Evolutionary conservation across 2,329 filamentous ascomycete genomes (phyloP).

Genomic region (Talaromyces sp.): DNA sequence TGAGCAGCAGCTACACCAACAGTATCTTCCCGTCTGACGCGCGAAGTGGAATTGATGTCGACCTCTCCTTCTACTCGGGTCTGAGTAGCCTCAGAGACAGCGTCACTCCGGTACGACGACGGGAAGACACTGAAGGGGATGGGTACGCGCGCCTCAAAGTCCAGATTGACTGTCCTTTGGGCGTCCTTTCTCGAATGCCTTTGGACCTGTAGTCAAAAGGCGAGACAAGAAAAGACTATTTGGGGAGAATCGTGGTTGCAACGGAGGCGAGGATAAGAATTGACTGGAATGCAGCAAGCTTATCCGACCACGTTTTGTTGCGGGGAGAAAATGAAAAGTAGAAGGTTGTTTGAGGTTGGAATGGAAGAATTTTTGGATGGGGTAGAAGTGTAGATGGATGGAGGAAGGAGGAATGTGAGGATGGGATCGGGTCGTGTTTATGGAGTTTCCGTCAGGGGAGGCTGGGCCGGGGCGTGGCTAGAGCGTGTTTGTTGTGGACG

Average conservation of each 20-base stretch:
- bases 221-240: conserved; percentile 45
- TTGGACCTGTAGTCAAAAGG: conserved; percentile 46
- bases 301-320: conserved; percentile 10
- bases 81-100: conserved; percentile 61
- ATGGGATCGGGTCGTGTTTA: conserved; percentile 11
- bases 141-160: conserved; percentile 99
- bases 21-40: conserved; percentile 98
- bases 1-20: conserved; percentile 9
- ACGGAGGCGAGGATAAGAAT: conserved; percentile 8
- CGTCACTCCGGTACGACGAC: conserved; percentile 85
- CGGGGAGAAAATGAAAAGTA: conserved; percentile 4
- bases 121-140: conserved; percentile 99
- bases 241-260: conserved; percentile 21
- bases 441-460: conserved; percentile 2
- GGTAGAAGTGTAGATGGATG: conserved; percentile 5
- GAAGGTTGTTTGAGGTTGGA: background rate
- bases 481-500: background rate
- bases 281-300: conserved; percentile 10
- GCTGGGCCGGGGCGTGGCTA: conserved; percentile 5
- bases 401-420: conserved; percentile 11
- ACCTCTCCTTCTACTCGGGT: conserved; percentile 87
- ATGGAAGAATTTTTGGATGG: conserved; percentile 11
- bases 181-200: conserved; percentile 66
- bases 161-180: conserved; percentile 89
- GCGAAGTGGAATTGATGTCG: conserved; percentile 67